Percentiles rank a stretch among this genome's conserved stretches.
Conservation (phyloP, 306 rosid genomes). For the Begonia loranthoides region DNA sequence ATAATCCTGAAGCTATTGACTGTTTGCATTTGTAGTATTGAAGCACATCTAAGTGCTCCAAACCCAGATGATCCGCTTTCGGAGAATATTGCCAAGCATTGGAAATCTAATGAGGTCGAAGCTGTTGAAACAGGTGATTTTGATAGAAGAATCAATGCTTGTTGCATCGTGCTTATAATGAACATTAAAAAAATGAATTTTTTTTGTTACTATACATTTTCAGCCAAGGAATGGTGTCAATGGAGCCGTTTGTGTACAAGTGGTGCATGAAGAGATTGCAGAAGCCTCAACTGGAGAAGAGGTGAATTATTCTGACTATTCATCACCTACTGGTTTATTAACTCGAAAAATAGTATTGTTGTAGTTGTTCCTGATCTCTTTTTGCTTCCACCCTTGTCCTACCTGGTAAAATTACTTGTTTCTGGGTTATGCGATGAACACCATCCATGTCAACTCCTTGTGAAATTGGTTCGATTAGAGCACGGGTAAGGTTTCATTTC, state of each 20-base stretch:
- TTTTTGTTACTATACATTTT: not conserved
- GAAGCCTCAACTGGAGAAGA: conserved; percentile 6
- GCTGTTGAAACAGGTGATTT: conserved; percentile 70
- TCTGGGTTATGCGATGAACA: no score
- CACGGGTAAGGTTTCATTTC: no score
- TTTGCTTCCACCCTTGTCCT: no score
- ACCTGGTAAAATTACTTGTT: no score
- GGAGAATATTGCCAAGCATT: conserved; percentile 80
- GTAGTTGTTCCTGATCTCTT: no score
- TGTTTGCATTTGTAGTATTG: conserved; percentile 27
- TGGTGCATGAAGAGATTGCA: conserved; percentile 43
- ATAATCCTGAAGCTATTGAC: not conserved
- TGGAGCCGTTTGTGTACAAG: conserved; percentile 83
- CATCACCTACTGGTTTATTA: not conserved
- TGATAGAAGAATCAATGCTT: no score
- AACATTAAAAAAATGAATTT: not conserved
- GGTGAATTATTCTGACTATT: not conserved
- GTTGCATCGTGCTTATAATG: no score
- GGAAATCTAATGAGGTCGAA: conserved; percentile 65
- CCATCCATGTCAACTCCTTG: no score
- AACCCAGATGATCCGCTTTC: conserved; percentile 88
- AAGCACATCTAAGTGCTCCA: conserved; percentile 84
- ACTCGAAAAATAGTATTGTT: not conserved
- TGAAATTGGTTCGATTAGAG: no score
- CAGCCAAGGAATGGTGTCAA: conserved; percentile 92